Conservation (phyloP, 371 early-diverging fungal species). For the Saksenaea vasiformis region DNA sequence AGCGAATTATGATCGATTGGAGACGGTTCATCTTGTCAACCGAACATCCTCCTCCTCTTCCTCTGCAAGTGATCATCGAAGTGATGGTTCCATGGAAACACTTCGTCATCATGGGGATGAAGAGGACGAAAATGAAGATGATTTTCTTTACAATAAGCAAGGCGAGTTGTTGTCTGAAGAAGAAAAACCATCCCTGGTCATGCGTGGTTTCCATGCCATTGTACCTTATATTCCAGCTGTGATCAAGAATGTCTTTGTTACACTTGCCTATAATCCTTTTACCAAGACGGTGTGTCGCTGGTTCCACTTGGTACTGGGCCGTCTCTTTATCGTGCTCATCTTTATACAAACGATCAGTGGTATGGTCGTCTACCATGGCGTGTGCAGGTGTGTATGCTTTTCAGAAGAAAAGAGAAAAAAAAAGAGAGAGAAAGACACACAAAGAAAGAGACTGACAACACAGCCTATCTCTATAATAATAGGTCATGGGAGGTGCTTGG, state of each 20-base stretch:
- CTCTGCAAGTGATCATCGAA: slow-evolving; percentile 24
- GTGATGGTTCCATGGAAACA: slow-evolving; percentile 38
- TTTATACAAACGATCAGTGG: slow-evolving; percentile 52
- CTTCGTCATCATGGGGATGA: slow-evolving; percentile 29
- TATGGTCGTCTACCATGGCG: slow-evolving; percentile 51
- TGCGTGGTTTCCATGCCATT: slow-evolving; percentile 26
- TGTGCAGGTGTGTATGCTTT: slow-evolving; percentile 43
- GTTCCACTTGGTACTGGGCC: slow-evolving; percentile 40
- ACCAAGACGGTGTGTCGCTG: slow-evolving; percentile 44
- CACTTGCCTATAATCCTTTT: slow-evolving; percentile 43
- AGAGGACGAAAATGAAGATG: background rate
- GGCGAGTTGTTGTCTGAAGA: slow-evolving; percentile 8
- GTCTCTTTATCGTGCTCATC: slow-evolving; percentile 42
- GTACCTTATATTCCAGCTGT: slow-evolving; percentile 36
- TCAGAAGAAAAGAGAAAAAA: background rate
- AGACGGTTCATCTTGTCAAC: slow-evolving; percentile 29
- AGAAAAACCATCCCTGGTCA: slow-evolving; percentile 27
- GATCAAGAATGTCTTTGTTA: slow-evolving; percentile 37
- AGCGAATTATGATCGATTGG: slow-evolving; percentile 31
- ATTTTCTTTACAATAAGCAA: slow-evolving; percentile 11
- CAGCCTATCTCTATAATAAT: background rate
- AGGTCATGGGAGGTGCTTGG: slow-evolving; percentile 47
- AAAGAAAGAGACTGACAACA: background rate
- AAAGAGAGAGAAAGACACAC: no score
- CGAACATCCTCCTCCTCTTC: slow-evolving; percentile 18